Evolutionary conservation across 1,284 basidiomycete species (phyloP), one percentile per base, ranked within the genome.

Genomic region (Trametes hirsuta): DNA sequence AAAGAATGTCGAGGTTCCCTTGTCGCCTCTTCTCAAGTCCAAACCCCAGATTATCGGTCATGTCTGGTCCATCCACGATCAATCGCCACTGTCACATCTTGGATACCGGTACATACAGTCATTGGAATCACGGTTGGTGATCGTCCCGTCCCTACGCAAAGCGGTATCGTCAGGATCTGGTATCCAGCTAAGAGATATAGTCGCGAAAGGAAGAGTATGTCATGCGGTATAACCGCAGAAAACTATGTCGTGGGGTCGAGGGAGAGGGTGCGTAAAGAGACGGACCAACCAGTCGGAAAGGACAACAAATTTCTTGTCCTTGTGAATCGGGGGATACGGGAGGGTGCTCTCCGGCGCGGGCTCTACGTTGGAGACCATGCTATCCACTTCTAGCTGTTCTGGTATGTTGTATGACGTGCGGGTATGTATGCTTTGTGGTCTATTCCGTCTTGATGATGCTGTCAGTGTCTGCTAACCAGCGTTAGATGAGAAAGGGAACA

Each of bases 111-210:
- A 76, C 88, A 66, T 72, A 92, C 91, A 94, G 71, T 97, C 95
- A 76, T 97, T 97, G 21, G 91, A 94, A 75, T 97, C 94, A 68
- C 84, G 84, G 49, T 86, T 93, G 6, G 94, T 96, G 76, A 96
- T 96, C 22, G 93, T 97, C 69, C 94, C 94, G 77, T 95, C 94
- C 94, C 89, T 92, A 72, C 24, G 30, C 24, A 48, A 21, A 25
- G 30, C 39, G 35, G 25, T 11, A 34, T 53, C 46, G 50, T 36
- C 21, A 46, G 54, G 49, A 56, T 47, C 25, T 25, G 12, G 21
- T 6, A 14, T 21, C 39, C 34, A 18, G 36, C 48, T 1, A 50
- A 22, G 18, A 25, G 15, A 22, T 22, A 15, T 22, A 15, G 18
- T 10, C 15, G 10, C 21, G 22, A 4, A 30, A 39, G 12, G 22